These are phyloP conservation scores for Tylopilus orsonianus DNA, from an alignment of 1,284 basidiomycete genomes.

Conservation along the genomic window DNA sequence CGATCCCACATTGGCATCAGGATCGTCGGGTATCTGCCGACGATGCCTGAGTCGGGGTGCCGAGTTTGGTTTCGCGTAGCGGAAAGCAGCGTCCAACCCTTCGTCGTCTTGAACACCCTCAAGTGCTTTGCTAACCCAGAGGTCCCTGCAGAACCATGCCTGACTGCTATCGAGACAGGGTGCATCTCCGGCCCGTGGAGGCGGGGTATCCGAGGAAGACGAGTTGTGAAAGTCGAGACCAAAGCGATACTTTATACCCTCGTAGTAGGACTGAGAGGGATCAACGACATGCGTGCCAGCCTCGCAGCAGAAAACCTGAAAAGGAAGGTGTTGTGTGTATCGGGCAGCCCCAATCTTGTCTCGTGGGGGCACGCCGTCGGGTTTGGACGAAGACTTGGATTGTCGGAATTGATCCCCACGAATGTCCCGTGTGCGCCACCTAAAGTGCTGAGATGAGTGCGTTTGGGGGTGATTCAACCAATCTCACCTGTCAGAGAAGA, in stretches of 20 bases:
- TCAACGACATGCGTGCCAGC: conserved; percentile 94
- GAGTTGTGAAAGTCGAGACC: conserved; percentile 79
- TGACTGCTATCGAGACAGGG: conserved; percentile 91
- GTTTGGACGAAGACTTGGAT: conserved; percentile 87
- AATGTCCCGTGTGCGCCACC: conserved; percentile 94
- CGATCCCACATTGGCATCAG: conserved; percentile 80
- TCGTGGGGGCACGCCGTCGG: conserved; percentile 87
- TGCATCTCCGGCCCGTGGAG: conserved; percentile 69
- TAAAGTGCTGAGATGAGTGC: conserved; percentile 29
- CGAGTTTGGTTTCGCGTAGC: conserved; percentile 36
- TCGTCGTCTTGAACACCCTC: conserved; percentile 66
- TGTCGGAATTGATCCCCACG: conserved; percentile 95
- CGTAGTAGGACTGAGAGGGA: conserved; percentile 90
- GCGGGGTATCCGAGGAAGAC: conserved; percentile 56
- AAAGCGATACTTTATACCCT: conserved; percentile 79
- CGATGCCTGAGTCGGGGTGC: conserved; percentile 30
- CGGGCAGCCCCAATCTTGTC: conserved; percentile 77
- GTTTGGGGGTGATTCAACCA: neutral
- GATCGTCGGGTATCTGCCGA: conserved; percentile 42
- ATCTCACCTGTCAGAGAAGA: conserved; percentile 88
- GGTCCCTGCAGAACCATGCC: conserved; percentile 93
- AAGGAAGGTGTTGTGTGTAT: conserved; percentile 88
- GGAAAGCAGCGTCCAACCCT: conserved; percentile 35
- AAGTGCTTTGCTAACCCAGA: conserved; percentile 83
- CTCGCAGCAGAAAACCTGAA: conserved; percentile 97